Evolutionary conservation across 305 asterid genomes (phyloP), one percentile per base, ranked within the genome.

Genomic region (Euphrasia arctica): DNA sequence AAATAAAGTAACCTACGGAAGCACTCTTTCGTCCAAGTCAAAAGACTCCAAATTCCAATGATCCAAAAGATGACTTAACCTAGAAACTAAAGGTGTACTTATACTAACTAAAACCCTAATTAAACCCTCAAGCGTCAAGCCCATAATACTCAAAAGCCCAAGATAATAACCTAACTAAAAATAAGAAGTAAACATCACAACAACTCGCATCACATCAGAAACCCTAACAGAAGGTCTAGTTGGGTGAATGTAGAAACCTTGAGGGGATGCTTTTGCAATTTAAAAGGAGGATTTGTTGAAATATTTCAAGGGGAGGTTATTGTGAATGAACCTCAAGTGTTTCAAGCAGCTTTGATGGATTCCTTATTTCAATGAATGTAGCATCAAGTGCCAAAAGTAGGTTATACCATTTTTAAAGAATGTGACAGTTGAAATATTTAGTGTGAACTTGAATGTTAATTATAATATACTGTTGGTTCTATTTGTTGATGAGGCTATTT

Each of bases 361-460:
- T 58, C 65, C 22, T 58, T 49, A 36, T 27, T 11, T 52, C 29
- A 34, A 31, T 58, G 34, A 32, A 39, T 41, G 34, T 54, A 25
- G 49, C 54, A 49, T 50, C 60, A n/a, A 58, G 60, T 68, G 58
- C 54, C 57, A 47, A 67, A 45, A 39, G 52, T 41, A 9, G 73
- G 41, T 34, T 14, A 41, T 55, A 68, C 54, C 68, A 58, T 18
- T 50, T 50, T 63, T 31, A 49, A 32, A 36, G 57, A 62, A 57
- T 36, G 50, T 15, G 13, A 47, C 58, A 36, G 66, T 57, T 49
- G 39, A 62, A 55, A 56, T 56, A 70, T 60, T 49, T 55, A 25
- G 58, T 55, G 32, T 39, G 25, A 72, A 52, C 54, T 45, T 28
- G 7, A 31, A 51, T 54, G 63, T 56, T 67, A 43, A 25, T 25